phyloP scores from a whole-genome alignment of 768 basidiomycete genomes.

The Gymnopilus dilepis region DNA sequence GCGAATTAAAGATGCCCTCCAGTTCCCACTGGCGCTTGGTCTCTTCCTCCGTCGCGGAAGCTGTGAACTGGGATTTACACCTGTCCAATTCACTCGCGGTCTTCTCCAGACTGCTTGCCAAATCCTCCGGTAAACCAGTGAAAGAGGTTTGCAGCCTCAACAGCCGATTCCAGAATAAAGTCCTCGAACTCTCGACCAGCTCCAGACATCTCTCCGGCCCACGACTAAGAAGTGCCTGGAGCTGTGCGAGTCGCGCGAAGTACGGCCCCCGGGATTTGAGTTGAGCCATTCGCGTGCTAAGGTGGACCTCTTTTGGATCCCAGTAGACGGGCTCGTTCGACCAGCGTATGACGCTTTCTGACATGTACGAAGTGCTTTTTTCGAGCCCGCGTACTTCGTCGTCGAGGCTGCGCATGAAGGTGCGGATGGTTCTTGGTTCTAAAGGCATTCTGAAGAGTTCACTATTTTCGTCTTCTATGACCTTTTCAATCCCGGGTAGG shows the following conservation, averaged over 20 bases:
- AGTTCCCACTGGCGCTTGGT: conserved; percentile 12
- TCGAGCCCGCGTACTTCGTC: conserved; percentile 11
- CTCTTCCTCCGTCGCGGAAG: conserved; percentile 9
- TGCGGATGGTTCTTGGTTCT: conserved; percentile 12
- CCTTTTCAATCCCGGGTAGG: conserved; percentile 12
- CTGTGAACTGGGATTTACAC: conserved; percentile 9
- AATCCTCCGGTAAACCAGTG: conserved; percentile 12
- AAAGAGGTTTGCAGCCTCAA: conserved; percentile 20
- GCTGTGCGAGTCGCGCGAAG: conserved; percentile 13
- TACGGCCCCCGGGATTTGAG: conserved; percentile 8
- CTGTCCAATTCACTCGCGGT: conserved; percentile 13
- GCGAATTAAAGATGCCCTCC: conserved; percentile 9
- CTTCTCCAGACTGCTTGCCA: conserved; percentile 3
- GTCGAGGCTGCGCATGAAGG: conserved; percentile 8
- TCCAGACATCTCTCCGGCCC: conserved; percentile 22
- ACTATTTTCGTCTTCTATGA: background rate
- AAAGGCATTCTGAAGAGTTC: conserved; percentile 18
- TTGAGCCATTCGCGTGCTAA: conserved; percentile 8
- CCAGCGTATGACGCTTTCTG: conserved; percentile 9
- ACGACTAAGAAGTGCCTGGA: conserved; percentile 16
- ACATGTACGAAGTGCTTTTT: background rate
- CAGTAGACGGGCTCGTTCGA: background rate
- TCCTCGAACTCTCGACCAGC: conserved; percentile 15
- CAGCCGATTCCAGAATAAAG: conserved; percentile 17
- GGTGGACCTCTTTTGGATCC: conserved; percentile 12